Percentiles rank a stretch among this genome's conserved stretches.
Conservation (phyloP, 106 monocot species). For the Xerophyta viscosa region DNA sequence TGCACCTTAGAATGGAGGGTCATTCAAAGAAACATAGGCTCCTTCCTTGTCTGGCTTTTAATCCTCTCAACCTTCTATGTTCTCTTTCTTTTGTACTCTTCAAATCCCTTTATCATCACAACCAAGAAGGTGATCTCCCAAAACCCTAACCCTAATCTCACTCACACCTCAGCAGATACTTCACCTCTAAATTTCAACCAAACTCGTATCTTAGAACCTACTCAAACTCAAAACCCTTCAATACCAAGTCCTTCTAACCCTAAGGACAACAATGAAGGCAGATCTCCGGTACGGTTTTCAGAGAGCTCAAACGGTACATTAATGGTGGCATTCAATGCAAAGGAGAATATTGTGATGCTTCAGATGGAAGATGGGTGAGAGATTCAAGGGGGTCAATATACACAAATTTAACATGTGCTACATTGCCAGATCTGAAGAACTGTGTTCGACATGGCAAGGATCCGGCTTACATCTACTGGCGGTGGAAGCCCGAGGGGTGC, state of each 20-base stretch:
- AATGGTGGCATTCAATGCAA: neutral
- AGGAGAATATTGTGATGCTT: slow-evolving; percentile 18
- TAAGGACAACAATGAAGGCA: neutral
- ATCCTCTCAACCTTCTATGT: neutral
- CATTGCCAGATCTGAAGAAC: slow-evolving; percentile 26
- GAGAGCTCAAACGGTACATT: neutral
- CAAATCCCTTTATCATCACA: neutral
- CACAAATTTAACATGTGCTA: slow-evolving; percentile 27
- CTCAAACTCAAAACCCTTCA: neutral
- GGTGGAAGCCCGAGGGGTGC: slow-evolving; percentile 38
- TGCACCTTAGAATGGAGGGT: neutral
- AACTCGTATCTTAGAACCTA: too few relatives aligned
- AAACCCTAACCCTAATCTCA: neutral
- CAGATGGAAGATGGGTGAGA: slow-evolving; percentile 33
- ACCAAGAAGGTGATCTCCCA: neutral
- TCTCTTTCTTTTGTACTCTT: neutral
- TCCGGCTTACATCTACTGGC: slow-evolving; percentile 24
- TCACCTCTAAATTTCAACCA: neutral
- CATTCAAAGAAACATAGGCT: neutral
- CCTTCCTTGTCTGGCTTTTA: neutral
- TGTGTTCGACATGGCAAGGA: slow-evolving; percentile 43
- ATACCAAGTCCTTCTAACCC: too few relatives aligned
- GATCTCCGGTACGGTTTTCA: neutral
- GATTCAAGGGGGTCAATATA: slow-evolving; percentile 20
- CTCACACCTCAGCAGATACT: neutral